Evolutionary conservation across 805 yeast genomes (phyloP), one percentile per base, ranked within the genome.

Genomic region (Pichia phayaonensis): DNA sequence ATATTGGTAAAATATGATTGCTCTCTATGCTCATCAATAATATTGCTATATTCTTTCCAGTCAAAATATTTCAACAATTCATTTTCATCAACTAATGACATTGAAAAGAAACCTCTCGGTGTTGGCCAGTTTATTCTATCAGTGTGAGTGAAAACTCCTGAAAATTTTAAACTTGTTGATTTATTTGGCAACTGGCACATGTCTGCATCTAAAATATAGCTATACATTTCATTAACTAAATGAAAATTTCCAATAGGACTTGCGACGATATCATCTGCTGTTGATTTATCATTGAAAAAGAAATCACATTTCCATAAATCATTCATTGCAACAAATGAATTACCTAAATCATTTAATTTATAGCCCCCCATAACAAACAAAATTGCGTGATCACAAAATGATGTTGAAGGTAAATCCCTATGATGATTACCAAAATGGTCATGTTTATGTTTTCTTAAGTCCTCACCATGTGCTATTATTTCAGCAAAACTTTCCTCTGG

Each of bases 301-400:
- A 70, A 51, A 50, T 65, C 69, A 48, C 62, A 57, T 52, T 57
- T 60, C 70, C 70, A 66, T 23, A 64, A 44, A 46, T 67, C 70
- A 54, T 66, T 65, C 54, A 61, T 66, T 54, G 58, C 70, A 59
- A 41, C 61, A 53, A 39, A 75, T 4, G 51, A 16, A 22, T 51
- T 53, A 5, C 56, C 54, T 8, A 67, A 66, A 47, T 64, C 71
- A n/a, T 26, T 22, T 42, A 67, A 63, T 44, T 64, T 63, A 58
- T 73, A 78, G 1, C 83, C 82, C 21, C 82, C 82, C 70, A 75
- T 72, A 5, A 76, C 67, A 40, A 71, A 71, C 1, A 65, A 52
- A 4, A 69, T 59, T 2, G 75, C 72, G 2, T 69, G 69, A 20
- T 55, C 54, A 7, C 44, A 29, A 42, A 22, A 49, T 4, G 44